Evolutionary conservation across 495 filamentous ascomycete species (phyloP), one percentile per base, ranked within the genome.

Genomic region (Xylaria sp.): DNA sequence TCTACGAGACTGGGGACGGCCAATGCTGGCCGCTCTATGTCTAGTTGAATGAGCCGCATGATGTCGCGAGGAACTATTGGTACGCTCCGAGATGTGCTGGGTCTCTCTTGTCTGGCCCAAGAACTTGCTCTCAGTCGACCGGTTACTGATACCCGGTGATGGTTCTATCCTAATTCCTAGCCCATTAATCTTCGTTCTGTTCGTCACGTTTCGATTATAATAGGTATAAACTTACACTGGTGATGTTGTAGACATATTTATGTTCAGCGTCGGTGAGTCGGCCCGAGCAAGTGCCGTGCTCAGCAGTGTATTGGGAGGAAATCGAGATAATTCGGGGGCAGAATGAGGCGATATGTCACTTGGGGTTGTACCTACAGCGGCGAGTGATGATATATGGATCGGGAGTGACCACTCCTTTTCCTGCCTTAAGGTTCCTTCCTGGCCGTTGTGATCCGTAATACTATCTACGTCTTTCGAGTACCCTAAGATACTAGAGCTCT

Each of bases 261-360:
- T 52, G 44, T 9, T 52, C 17, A 66, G 44, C 12, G 62, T 66
- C 11, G 62, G 62, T 43, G 62, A 66, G 44, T 66, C 62, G 9
- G 62, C 62, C 31, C 61, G 37, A 44, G 61, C 61, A 64, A 43
- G 12, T 17, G 41, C 24, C 61, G 43, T 37, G 5, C 19, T 37
- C 8, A 52, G 29, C 29, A 14, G 44, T 8, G 62, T 35, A 37
- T 66, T n/a, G 12, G 44, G 15, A n/a, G 21, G 24, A 21, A 9
- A 37, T 3, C 31, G 40, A n/a, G 40, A 17, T 2, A n/a, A 64
- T 31, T n/a, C 24, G 14, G 33, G 24, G 12, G 44, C 24, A 50
- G 64, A 55, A 33, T 21, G 29, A 31, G 31, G n/a, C 1, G 29
- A 40, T 6, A 55, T 17, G 0, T 40, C 21, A 12, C 55, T 24